Percentiles rank a stretch among this genome's conserved stretches.
Evolutionary conservation across 2,329 filamentous ascomycete species (phyloP).

Genomic region (Polychaeton citri): DNA sequence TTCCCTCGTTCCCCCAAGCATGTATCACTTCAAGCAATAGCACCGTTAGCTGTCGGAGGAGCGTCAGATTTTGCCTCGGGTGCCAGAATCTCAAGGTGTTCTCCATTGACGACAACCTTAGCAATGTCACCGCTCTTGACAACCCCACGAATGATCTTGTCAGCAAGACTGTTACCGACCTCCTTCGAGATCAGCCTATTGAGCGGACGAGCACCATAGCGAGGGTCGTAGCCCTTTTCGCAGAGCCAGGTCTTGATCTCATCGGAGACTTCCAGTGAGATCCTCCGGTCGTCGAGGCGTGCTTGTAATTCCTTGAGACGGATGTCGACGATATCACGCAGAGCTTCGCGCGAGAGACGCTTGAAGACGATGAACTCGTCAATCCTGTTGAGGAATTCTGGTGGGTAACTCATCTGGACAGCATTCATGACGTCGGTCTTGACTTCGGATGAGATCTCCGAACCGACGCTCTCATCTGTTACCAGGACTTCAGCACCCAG

Average conservation of each 20-base stretch:
- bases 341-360: constrained; percentile 60
- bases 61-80: background rate
- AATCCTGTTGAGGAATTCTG: constrained; percentile 92
- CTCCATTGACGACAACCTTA: constrained; percentile 49
- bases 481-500: constrained; percentile 86
- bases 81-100: constrained; percentile 18
- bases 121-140: constrained; percentile 64
- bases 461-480: constrained; percentile 22
- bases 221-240: constrained; percentile 78
- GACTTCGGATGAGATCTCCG: constrained; percentile 52
- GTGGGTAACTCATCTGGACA: constrained; percentile 60
- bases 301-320: constrained; percentile 71
- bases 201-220: constrained; percentile 78
- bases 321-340: constrained; percentile 90
- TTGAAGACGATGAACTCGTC: constrained; percentile 97
- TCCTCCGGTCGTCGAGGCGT: constrained; percentile 73
- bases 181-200: constrained; percentile 84
- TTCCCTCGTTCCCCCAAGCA: too few species aligned
- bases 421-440: constrained; percentile 80
- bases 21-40: too few species aligned
- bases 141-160: constrained; percentile 80
- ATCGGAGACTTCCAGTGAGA: constrained; percentile 56
- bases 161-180: constrained; percentile 77
- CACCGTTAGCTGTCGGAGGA: too few species aligned
- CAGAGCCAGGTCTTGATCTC: constrained; percentile 77